Base-by-base conservation (phyloP, 2,329 filamentous ascomycete genomes). In the Teratosphaeria epicoccoides region DNA sequence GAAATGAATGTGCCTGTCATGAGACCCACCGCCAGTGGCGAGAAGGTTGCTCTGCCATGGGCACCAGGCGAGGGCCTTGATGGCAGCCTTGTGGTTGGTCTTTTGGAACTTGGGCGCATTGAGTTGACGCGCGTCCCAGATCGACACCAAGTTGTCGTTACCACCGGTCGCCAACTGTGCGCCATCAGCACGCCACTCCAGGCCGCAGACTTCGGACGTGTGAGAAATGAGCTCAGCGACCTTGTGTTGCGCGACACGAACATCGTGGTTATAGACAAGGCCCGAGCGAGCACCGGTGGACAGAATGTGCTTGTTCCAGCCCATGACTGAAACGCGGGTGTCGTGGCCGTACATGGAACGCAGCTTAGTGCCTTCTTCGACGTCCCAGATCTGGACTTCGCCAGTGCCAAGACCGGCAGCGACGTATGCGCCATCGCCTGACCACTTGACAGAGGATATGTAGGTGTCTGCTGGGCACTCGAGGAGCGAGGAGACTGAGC, bases 311-410 rank as follows among this genome's bases (percentile, higher is more conserved):
- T 97, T 97, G 79, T 88, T 95, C 93, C 93, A 98, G 66, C 90
- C 88, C 90, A 97, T 96, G 59, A 95, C 91, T 66, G 90, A 88
- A 57, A 98, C 91, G 51, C 93, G 90, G 37, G 88, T 91, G 66
- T 97, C 91, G 68, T 98, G 93, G 55, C 93, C 93, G 68, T 89
- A 87, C 93, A 98, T 98, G 78, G 89, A 96, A 70, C 93, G 90
- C 54, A 98, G 85, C 80, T 97, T 97, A 66, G 83, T 85, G 56
- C 85, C 83, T 71, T 98, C 93, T 63, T 95, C 87, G 24, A 96
- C 91, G 64, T 97, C 93, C 91, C 93, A 98, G 73, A 98, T 98
- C 75, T 98, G 93, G 33, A 98, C 88, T 71, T 98, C 93, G 54
- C 93, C 93, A 33, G 88, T 88, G 55, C 90, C 91, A 48, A 98